Percentiles rank a stretch among this genome's conserved stretches.
phyloP scores from a whole-genome alignment of 192 early-diverging fungal genomes.

The Coemansia pectinata region DNA sequence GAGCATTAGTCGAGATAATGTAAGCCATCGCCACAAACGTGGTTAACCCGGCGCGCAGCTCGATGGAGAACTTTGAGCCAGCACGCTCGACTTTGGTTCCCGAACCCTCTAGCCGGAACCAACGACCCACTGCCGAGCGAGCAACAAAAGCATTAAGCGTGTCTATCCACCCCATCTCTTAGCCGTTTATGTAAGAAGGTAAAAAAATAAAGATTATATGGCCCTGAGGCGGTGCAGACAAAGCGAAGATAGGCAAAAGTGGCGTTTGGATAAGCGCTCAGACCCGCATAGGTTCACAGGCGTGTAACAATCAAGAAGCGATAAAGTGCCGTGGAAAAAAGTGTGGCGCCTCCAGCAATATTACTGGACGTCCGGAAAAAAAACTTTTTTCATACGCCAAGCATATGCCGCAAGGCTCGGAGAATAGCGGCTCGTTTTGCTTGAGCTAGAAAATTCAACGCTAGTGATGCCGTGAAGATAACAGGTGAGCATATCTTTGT shows the following conservation, averaged over 20 bases:
- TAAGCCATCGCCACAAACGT: slow-evolving; percentile 76
- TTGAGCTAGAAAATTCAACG: not conserved
- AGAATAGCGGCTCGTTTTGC: not conserved
- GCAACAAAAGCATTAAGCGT: slow-evolving; percentile 62
- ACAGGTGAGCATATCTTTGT: not conserved
- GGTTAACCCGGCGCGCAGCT: slow-evolving; percentile 69
- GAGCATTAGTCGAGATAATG: slow-evolving; percentile 72
- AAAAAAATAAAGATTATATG: not conserved
- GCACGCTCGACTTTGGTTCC: slow-evolving; percentile 59
- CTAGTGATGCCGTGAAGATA: not conserved
- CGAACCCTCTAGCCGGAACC: slow-evolving; percentile 66
- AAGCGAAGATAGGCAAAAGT: not conserved
- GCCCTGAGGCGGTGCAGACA: not conserved
- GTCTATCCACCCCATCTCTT: slow-evolving; percentile 55
- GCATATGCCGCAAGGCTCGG: not conserved
- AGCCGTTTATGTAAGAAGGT: not conserved
- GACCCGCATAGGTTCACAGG: not conserved
- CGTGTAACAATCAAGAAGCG: not conserved
- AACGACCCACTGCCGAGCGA: slow-evolving; percentile 57
- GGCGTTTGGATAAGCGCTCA: not conserved
- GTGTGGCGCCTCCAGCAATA: not conserved
- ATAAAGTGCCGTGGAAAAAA: not conserved
- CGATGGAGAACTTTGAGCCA: slow-evolving; percentile 65
- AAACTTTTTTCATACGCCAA: not conserved
- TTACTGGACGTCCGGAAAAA: not conserved